phyloP scores from a whole-genome alignment of 2,329 filamentous ascomycete species.

The Metarhizium sp. region DNA sequence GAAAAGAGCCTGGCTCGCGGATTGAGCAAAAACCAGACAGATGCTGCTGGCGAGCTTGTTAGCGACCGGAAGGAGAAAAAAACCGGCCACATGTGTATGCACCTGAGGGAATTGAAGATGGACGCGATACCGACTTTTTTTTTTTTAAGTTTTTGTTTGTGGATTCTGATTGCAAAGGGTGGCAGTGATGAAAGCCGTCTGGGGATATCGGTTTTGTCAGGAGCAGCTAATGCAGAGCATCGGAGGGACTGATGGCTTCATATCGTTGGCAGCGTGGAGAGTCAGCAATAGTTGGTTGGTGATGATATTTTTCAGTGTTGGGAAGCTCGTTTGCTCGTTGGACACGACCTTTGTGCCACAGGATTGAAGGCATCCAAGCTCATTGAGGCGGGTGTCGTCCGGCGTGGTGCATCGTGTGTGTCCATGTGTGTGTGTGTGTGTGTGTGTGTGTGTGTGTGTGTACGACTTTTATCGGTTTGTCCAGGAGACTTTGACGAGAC shows the following conservation, averaged over 20 bases:
- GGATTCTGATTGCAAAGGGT: background rate
- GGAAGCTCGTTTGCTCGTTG: background rate
- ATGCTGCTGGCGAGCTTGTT: background rate
- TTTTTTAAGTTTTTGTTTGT: too few species aligned
- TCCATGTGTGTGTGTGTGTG: background rate
- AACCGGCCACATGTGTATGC: too few species aligned
- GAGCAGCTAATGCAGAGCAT: background rate
- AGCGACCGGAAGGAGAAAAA: background rate
- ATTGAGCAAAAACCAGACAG: background rate
- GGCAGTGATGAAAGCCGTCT: background rate
- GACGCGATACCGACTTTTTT: background rate
- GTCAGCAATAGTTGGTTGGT: background rate
- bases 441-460: too few species aligned
- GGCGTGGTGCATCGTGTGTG: background rate
- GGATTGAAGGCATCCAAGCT: conserved; percentile 2
- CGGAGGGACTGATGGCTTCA: background rate
- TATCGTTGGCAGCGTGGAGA: background rate
- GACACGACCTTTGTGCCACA: conserved; percentile 1
- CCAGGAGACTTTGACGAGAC: background rate
- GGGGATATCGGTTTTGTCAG: background rate
- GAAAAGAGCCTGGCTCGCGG: background rate
- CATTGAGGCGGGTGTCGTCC: background rate
- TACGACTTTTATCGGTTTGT: background rate
- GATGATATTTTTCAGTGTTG: background rate
- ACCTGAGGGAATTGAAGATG: background rate